Percentiles rank a stretch among this genome's conserved stretches.
Evolutionary conservation across 495 filamentous ascomycete species (phyloP).

Genomic region (Xylaria longipes): DNA sequence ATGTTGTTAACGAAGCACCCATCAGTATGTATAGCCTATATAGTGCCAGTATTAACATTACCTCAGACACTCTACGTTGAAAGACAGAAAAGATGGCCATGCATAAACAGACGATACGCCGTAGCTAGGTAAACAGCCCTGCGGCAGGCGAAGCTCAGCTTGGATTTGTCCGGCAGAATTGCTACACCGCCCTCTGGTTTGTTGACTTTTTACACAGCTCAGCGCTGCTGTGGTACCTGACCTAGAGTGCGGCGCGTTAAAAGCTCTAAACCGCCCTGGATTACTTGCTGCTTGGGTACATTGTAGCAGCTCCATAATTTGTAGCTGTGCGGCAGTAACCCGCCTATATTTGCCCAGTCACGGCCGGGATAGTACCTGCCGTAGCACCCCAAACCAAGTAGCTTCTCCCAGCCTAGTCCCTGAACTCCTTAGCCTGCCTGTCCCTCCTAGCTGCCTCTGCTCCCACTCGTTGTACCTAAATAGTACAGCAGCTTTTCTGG

Average conservation of each 20-base stretch:
- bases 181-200: conserved; percentile 20
- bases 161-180: conserved; percentile 22
- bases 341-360: neutral
- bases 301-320: neutral
- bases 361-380: neutral
- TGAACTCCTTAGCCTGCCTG: neutral
- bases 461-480: neutral
- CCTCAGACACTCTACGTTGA: neutral
- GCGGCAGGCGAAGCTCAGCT: conserved; percentile 12
- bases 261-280: neutral
- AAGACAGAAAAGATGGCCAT: conserved; percentile 1
- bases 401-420: neutral
- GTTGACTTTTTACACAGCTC: conserved; percentile 22
- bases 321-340: neutral
- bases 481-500: conserved; percentile 14
- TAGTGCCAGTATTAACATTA: neutral
- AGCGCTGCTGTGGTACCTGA: neutral
- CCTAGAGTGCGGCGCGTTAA: conserved; percentile 4
- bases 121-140: conserved; percentile 1
- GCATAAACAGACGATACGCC: neutral
- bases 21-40: neutral
- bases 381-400: neutral
- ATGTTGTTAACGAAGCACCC: neutral
- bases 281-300: neutral
- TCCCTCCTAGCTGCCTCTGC: neutral